Evolutionary conservation across 257 asterid genomes (phyloP).

Genomic region (Petunia secreta): DNA sequence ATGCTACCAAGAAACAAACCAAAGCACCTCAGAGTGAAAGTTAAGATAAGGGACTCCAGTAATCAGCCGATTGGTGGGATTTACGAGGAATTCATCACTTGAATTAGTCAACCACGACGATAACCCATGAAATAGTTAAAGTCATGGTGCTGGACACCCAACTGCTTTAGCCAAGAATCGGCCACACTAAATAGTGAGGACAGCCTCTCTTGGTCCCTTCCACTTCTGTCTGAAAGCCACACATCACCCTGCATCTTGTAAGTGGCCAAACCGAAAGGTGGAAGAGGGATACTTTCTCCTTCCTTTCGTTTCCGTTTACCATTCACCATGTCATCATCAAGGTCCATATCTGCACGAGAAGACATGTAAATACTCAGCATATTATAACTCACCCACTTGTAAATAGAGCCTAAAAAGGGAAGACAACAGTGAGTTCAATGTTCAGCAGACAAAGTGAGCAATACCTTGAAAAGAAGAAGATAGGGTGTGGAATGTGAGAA

Average conservation of each 20-base stretch:
- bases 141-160: constrained; percentile 89
- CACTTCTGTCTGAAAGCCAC: constrained; percentile 48
- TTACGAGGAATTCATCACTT: constrained; percentile 8
- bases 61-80: constrained; percentile 34
- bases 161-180: constrained; percentile 94
- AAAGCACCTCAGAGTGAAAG: not conserved
- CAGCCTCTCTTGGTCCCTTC: constrained; percentile 56
- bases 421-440: not conserved
- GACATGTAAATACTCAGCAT: not conserved
- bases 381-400: not conserved
- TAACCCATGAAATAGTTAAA: constrained; percentile 85
- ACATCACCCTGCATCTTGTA: constrained; percentile 59
- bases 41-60: constrained; percentile 26
- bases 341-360: constrained; percentile 41
- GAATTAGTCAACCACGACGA: constrained; percentile 49
- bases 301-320: constrained; percentile 37
- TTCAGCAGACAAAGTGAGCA: not conserved
- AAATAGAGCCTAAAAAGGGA: not conserved
- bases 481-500: constrained; percentile 61
- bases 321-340: constrained; percentile 38
- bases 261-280: constrained; percentile 56
- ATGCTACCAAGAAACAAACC: constrained; percentile 24
- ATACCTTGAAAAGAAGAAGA: constrained; percentile 62
- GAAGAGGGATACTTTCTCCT: constrained; percentile 48
- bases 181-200: constrained; percentile 75